A percentile compares a stretch with the other conserved stretches of the same genome.
Conservation (phyloP, 306 rosid genomes). For the Trichosanthes cucumerina region DNA sequence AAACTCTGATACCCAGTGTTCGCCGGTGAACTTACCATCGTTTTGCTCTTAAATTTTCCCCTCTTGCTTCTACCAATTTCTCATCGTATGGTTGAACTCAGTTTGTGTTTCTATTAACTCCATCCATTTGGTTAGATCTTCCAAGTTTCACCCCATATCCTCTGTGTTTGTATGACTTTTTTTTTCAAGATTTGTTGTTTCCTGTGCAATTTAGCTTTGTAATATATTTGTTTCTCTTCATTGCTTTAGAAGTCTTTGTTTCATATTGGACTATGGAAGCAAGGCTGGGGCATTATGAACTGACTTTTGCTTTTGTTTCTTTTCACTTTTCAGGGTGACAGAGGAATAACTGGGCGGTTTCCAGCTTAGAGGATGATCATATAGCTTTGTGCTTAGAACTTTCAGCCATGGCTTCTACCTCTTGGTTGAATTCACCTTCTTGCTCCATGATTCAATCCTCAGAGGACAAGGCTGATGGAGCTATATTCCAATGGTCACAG, state of each 20-base stretch:
- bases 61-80: background rate
- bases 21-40: background rate
- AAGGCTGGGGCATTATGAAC: background rate
- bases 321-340: background rate
- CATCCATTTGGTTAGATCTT: background rate
- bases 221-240: background rate
- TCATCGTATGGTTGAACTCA: background rate
- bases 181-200: background rate
- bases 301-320: background rate
- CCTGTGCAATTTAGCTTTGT: background rate
- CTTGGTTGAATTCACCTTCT: slow-evolving; percentile 48
- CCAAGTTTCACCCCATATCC: background rate
- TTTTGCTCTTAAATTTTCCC: background rate
- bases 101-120: background rate
- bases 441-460: slow-evolving; percentile 39
- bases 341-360: background rate
- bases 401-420: slow-evolving; percentile 29
- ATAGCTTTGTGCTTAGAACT: background rate
- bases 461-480: slow-evolving; percentile 19
- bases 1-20: background rate
- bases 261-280: background rate
- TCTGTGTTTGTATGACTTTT: background rate
- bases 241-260: background rate
- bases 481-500: slow-evolving; percentile 46
- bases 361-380: background rate